phyloP scores from a whole-genome alignment of 208 protist species.

The Leishmania guyanensis region DNA sequence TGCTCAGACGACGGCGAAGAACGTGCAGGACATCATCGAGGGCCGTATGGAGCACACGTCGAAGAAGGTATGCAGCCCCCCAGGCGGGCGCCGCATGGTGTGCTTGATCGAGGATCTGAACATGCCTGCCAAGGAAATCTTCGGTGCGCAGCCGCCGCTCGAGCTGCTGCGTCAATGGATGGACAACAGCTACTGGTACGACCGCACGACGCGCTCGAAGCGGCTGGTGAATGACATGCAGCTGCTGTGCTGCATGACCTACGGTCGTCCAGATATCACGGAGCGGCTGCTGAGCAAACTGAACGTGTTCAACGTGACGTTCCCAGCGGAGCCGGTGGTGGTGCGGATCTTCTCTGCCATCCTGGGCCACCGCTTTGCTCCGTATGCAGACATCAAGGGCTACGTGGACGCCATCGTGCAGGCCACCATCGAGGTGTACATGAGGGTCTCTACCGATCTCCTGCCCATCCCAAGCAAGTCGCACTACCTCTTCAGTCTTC shows the following conservation, averaged over 20 bases:
- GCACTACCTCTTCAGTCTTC: conserved; percentile 98
- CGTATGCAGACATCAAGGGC: conserved; percentile 93
- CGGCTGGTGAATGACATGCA: conserved; percentile 97
- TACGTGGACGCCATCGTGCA: conserved; percentile 93
- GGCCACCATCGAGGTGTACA: conserved; percentile 96
- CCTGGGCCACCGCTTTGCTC: conserved; percentile 90
- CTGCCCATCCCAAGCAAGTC: conserved; percentile 97
- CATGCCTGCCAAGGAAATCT: conserved; percentile 97
- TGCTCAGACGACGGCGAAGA: conserved; percentile 94
- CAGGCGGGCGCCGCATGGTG: conserved; percentile 94
- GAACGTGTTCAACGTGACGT: conserved; percentile 97
- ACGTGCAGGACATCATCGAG: conserved; percentile 97
- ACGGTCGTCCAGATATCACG: conserved; percentile 94
- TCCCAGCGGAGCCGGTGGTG: conserved; percentile 91
- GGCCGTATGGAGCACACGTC: conserved; percentile 96
- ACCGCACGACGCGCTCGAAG: conserved; percentile 92
- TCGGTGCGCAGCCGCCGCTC: conserved; percentile 97
- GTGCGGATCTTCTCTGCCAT: conserved; percentile 97
- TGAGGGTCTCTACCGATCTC: conserved; percentile 86
- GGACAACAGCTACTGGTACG: conserved; percentile 98
- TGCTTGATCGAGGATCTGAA: conserved; percentile 99
- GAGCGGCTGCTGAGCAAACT: conserved; percentile 95
- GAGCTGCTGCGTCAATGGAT: conserved; percentile 98
- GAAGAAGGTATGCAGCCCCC: conserved; percentile 95
- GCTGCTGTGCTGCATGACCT: conserved; percentile 97